These are phyloP conservation scores for Fusarium illudens DNA, from an alignment of 2,329 filamentous ascomycete genomes.

Conservation along the genomic window DNA sequence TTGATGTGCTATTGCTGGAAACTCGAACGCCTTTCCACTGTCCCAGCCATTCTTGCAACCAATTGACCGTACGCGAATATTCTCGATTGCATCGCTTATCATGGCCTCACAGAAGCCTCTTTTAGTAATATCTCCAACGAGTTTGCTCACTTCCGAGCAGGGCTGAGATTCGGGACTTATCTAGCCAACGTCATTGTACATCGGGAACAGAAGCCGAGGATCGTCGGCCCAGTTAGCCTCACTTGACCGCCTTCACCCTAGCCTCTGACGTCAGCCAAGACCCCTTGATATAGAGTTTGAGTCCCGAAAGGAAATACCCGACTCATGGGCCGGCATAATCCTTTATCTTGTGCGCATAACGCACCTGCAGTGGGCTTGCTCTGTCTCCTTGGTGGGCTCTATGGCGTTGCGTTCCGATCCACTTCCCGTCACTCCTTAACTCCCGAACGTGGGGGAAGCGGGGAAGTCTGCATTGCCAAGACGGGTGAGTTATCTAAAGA, in stretches of 20 bases:
- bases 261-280: not conserved
- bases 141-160: not conserved
- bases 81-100: not conserved
- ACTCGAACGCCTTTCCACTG: not conserved
- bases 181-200: not conserved
- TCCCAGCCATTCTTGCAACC: not conserved
- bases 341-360: not conserved
- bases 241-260: not conserved
- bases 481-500: not conserved
- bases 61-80: not conserved
- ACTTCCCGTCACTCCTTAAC: not conserved
- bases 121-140: not conserved
- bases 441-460: not conserved
- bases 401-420: not conserved
- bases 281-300: not conserved
- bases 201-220: not conserved
- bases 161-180: not conserved
- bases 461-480: not conserved
- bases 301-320: not conserved
- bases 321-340: not conserved
- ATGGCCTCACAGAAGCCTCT: fast-evolving
- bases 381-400: not conserved
- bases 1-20: no score
- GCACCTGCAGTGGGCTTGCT: not conserved
- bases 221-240: not conserved